Base-by-base conservation (phyloP, 768 basidiomycete genomes). In the Leccinum imitatum region DNA sequence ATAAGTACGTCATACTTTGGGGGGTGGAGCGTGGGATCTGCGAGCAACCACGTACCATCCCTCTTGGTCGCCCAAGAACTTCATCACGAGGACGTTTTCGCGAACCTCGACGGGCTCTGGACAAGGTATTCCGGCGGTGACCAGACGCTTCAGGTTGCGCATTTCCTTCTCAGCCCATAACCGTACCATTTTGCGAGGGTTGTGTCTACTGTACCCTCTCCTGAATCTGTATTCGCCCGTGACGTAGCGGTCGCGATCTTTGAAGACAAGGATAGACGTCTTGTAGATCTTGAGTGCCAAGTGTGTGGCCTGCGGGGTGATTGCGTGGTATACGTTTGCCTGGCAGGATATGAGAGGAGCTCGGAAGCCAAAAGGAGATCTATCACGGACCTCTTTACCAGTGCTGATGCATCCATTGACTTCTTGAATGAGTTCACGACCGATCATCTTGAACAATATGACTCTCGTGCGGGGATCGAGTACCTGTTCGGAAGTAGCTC, bases 101-200 rank as follows among this genome's bases (percentile, higher is more conserved):
- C 95, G 84, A 9, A 97, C 94, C 71, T 98, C 97, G 17, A 95
- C 67, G 2, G 95, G 92, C 50, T 91, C 89, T 1, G 97, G 97
- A 61, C 91, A 92, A 50, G 82, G 81, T 54, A 99, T 84, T 0
- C 91, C 95, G 19, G 92, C 92, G n/a, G 86, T 76, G 9, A 84
- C 80, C 50, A 99, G 76, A 33, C 97, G 84, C 70, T 90, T 89
- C 62, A 99, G 77, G 71, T 99, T 99, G 23, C 97, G 86, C 89
- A 98, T 90, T 74, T 99, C 97, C 77, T 99, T 99, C 75, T 99
- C 97, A 2, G 97, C 97, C 97, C 97, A 99, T 3, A 98, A 75
- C 15, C 94, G 84, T 19, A 99, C 95, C 96, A 99, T 98, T 77
- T 99, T 99, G 27, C 97, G 85, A 15, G 97, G 96, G 71, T 98